These are phyloP conservation scores for Zostera marina DNA, from an alignment of 116 monocot genomes.

Conservation along the genomic window DNA sequence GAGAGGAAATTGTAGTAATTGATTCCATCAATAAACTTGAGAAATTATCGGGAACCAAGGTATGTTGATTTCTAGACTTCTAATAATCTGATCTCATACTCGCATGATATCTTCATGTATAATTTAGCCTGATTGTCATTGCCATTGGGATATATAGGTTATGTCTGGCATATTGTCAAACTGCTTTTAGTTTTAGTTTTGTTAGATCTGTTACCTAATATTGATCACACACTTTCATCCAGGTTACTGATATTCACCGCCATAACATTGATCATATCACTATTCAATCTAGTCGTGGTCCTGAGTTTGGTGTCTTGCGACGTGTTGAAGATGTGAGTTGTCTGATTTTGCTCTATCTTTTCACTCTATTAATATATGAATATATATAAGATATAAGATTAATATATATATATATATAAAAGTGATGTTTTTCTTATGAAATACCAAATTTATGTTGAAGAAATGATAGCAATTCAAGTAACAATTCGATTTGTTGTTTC, in stretches of 20 bases:
- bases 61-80: conserved; percentile 5
- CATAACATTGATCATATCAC: conserved; percentile 91
- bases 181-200: background rate
- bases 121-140: background rate
- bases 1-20: conserved; percentile 67
- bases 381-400: too few relatives aligned
- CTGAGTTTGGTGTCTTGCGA: conserved; percentile 50
- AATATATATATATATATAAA: too few relatives aligned
- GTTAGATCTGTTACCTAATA: background rate
- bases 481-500: too few relatives aligned
- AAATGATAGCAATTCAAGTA: too few relatives aligned
- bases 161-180: background rate
- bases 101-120: background rate
- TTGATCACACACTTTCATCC: conserved; percentile 4
- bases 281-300: conserved; percentile 75
- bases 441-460: too few relatives aligned
- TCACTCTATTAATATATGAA: background rate
- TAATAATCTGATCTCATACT: background rate
- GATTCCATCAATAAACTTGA: conserved; percentile 86
- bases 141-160: background rate
- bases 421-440: too few relatives aligned
- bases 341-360: background rate
- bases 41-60: conserved; percentile 76
- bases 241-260: conserved; percentile 95
- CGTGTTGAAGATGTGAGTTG: conserved; percentile 96